A percentile compares a stretch with the other conserved stretches of the same genome.
Conservation (phyloP, 164 flowering plant genomes). For the Magnolia officinalis region DNA sequence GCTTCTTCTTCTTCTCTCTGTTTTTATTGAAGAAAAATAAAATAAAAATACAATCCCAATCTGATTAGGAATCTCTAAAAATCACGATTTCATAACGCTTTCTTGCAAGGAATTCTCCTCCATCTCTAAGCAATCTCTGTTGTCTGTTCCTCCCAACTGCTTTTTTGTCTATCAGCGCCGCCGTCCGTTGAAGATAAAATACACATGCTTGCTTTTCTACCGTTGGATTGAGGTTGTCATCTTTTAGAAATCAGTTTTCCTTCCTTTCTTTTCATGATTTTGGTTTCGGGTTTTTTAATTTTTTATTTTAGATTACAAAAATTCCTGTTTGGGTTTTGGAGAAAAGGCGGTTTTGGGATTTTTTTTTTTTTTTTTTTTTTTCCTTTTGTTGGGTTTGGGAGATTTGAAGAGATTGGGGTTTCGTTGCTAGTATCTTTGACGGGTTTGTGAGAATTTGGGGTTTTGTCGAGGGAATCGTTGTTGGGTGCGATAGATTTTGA, state of each 20-base stretch:
- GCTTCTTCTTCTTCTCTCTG: constrained; percentile 3
- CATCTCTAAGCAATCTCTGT: not conserved
- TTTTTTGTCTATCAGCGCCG: no score
- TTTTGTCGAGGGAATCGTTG: constrained; percentile 16
- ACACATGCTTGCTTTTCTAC: not conserved
- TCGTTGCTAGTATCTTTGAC: constrained; percentile 4
- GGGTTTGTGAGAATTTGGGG: constrained; percentile 9
- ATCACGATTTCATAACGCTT: not conserved
- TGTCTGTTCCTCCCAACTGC: no score
- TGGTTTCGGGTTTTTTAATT: constrained; percentile 1
- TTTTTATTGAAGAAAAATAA: not conserved
- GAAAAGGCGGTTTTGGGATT: not conserved
- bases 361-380: no score
- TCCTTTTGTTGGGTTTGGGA: not conserved
- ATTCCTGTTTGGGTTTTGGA: not conserved
- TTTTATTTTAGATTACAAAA: not conserved
- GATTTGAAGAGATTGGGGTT: constrained; percentile 11
- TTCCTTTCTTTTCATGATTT: not conserved
- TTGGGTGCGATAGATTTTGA: constrained; percentile 1
- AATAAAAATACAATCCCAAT: not conserved
- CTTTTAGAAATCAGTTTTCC: not conserved
- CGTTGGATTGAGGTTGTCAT: not conserved
- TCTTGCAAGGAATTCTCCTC: constrained; percentile 6
- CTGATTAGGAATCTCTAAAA: not conserved
- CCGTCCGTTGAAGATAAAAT: no score